A percentile compares a stretch with the other conserved stretches of the same genome.
phyloP scores from a whole-genome alignment of 148 eudicot species.

The Rhododendron williamsianum region DNA sequence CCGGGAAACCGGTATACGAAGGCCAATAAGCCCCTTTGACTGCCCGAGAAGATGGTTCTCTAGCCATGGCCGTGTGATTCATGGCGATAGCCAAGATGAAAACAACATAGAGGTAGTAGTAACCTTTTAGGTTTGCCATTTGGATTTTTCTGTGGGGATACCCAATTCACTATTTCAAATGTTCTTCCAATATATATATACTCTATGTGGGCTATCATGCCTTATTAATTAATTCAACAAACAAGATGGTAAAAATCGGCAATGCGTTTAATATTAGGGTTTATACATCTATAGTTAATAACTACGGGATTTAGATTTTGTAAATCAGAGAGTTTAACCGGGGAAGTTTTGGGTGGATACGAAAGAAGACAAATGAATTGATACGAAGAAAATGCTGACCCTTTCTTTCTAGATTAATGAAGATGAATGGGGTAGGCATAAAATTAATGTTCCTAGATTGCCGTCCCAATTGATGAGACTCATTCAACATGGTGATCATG shows the following conservation, averaged over 20 bases:
- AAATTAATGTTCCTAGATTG: background rate
- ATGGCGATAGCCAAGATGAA: background rate
- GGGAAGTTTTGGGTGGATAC: background rate
- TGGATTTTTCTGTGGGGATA: background rate
- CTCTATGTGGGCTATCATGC: background rate
- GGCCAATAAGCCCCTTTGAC: constrained; percentile 46
- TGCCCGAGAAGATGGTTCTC: background rate
- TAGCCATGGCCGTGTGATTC: background rate
- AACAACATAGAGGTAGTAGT: background rate
- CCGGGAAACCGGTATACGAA: constrained; percentile 22
- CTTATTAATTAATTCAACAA: background rate
- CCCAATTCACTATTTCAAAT: background rate
- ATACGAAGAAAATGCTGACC: no score
- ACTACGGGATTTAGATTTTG: background rate
- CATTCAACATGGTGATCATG: background rate
- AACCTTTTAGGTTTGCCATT: background rate
- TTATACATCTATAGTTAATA: background rate
- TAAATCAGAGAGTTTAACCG: background rate
- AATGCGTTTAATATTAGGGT: background rate
- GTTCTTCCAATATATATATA: background rate
- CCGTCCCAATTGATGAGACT: background rate
- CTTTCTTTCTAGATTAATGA: background rate
- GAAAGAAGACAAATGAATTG: background rate
- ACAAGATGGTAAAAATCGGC: background rate
- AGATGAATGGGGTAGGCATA: background rate